These are phyloP conservation scores for Dipodascopsis uninucleata DNA, from an alignment of 805 yeast species.

Conservation along the genomic window DNA sequence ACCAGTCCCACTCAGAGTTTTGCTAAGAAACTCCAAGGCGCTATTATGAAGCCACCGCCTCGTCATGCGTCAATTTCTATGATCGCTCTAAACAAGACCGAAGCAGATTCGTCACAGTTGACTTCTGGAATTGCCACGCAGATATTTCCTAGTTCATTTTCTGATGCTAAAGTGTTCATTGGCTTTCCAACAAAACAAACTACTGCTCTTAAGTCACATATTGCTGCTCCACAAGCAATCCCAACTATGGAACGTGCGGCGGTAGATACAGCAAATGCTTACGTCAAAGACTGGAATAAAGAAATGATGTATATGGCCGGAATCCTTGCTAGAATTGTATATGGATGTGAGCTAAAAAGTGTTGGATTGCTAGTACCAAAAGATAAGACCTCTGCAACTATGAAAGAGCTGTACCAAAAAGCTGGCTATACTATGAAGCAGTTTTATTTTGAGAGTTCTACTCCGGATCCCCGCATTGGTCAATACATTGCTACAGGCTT, in stretches of 20 bases:
- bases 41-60: slow-evolving; percentile 43
- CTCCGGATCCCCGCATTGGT: slow-evolving; percentile 40
- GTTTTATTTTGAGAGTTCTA: slow-evolving; percentile 35
- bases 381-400: neutral
- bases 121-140: slow-evolving; percentile 37
- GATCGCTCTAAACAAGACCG: slow-evolving; percentile 32
- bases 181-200: slow-evolving; percentile 44
- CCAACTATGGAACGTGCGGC: slow-evolving; percentile 46
- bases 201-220: slow-evolving; percentile 38
- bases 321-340: slow-evolving; percentile 36
- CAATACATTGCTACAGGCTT: slow-evolving; percentile 37
- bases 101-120: slow-evolving; percentile 33
- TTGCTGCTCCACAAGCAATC: slow-evolving; percentile 40
- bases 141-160: slow-evolving; percentile 36
- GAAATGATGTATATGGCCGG: slow-evolving; percentile 41
- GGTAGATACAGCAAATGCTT: slow-evolving; percentile 41
- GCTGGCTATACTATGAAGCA: slow-evolving; percentile 34
- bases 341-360: slow-evolving; percentile 36
- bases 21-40: slow-evolving; percentile 36
- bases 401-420: slow-evolving; percentile 14
- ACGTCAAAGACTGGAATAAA: slow-evolving; percentile 42
- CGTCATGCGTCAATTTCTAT: slow-evolving; percentile 36
- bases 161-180: slow-evolving; percentile 41
- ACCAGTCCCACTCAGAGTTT: slow-evolving; percentile 35
- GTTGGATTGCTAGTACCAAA: slow-evolving; percentile 10